phyloP scores from a whole-genome alignment of 768 basidiomycete species.

The Boletus reticuloceps region DNA sequence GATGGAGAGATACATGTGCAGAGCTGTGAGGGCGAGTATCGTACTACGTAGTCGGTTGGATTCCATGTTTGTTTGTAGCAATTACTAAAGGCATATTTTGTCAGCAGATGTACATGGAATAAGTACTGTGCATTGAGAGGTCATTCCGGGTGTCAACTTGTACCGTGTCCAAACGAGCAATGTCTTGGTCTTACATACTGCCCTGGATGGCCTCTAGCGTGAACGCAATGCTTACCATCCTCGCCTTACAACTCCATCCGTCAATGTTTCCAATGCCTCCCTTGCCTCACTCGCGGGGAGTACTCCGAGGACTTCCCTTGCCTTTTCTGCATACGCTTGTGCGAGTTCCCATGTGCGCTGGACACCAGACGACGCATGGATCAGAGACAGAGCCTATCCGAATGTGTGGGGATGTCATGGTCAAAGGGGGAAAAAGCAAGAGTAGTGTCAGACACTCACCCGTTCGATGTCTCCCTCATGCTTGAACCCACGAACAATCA shows the following conservation, averaged over 20 bases:
- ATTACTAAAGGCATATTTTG: too few species aligned
- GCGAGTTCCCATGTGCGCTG: slow-evolving; percentile 80
- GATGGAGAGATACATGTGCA: too few species aligned
- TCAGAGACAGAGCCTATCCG: slow-evolving; percentile 58
- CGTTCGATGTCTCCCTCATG: slow-evolving; percentile 75
- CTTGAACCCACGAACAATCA: slow-evolving; percentile 79
- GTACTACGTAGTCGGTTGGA: too few species aligned
- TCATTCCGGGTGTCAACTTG: not conserved
- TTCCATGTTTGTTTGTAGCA: too few species aligned
- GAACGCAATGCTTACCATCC: slow-evolving; percentile 37
- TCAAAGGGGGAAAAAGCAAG: not conserved
- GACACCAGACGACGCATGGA: slow-evolving; percentile 64
- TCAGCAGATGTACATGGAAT: too few species aligned
- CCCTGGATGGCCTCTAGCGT: not conserved
- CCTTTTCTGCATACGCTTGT: slow-evolving; percentile 68
- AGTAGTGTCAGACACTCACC: slow-evolving; percentile 40
- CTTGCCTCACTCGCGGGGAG: slow-evolving; percentile 84
- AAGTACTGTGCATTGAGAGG: not conserved
- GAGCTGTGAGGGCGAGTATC: too few species aligned
- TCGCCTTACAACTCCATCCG: slow-evolving; percentile 63
- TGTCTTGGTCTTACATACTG: not conserved
- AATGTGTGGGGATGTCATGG: not conserved
- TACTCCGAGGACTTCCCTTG: slow-evolving; percentile 60
- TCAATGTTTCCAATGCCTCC: slow-evolving; percentile 68
- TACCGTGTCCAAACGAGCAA: not conserved